Evolutionary conservation across 1,284 basidiomycete genomes (phyloP).

Genomic region (Trametes polyzona): DNA sequence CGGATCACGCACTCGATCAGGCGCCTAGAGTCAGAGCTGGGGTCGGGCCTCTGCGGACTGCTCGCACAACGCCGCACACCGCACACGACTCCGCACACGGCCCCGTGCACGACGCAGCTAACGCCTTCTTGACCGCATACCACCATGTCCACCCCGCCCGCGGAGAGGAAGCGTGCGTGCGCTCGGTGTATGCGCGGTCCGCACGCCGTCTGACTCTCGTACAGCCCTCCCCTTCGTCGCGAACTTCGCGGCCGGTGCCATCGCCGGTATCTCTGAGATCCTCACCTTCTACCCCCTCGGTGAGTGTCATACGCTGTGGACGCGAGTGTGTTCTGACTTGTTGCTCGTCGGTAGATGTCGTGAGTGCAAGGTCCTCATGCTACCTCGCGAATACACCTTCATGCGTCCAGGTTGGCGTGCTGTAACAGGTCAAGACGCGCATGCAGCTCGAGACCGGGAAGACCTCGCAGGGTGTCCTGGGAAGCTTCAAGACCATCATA

Average conservation of each 20-base stretch:
- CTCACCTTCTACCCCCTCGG: conserved; percentile 93
- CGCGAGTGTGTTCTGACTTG: not conserved
- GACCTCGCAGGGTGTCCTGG: conserved; percentile 77
- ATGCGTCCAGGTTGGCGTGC: conserved; percentile 27
- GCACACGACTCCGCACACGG: conserved; percentile 13
- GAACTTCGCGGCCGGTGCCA: conserved; percentile 40
- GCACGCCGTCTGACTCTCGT: not conserved
- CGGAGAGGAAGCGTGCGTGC: conserved; percentile 23
- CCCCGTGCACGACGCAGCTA: not conserved
- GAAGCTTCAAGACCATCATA: conserved; percentile 78
- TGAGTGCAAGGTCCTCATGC: conserved; percentile 31
- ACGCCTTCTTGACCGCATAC: not conserved
- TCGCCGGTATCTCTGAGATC: conserved; percentile 73
- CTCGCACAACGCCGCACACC: not conserved
- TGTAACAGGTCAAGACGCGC: conserved; percentile 89
- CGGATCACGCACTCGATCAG: conserved; percentile 6
- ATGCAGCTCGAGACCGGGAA: conserved; percentile 94
- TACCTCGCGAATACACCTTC: conserved; percentile 25
- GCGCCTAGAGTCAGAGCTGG: conserved; percentile 4
- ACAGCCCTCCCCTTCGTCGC: conserved; percentile 38
- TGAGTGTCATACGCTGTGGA: conserved; percentile 43
- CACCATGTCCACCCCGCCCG: conserved; percentile 22
- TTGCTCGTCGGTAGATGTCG: conserved; percentile 33
- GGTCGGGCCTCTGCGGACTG: not conserved
- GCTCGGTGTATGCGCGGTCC: not conserved